Conservation (phyloP, 169 alveolate species). For the Sarcocystis neurona region DNA sequence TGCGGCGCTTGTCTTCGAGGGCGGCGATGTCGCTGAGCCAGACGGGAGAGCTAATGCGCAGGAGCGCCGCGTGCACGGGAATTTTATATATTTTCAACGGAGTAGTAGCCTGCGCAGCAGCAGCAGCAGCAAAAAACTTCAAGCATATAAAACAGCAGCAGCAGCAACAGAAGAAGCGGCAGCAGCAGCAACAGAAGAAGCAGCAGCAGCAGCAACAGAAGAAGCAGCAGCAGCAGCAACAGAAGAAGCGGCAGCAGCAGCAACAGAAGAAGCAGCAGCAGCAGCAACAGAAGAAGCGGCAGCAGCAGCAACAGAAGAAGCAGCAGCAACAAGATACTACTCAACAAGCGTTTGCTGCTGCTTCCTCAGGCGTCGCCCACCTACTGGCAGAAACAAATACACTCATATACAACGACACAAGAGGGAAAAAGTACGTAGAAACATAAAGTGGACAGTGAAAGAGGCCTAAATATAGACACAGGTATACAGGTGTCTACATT, state of each 20-base stretch:
- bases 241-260: not conserved
- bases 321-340: no score
- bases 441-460: no score
- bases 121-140: not conserved
- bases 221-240: not conserved
- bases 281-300: not conserved
- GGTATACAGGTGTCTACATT: no score
- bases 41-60: constrained; percentile 38
- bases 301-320: not conserved
- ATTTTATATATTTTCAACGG: constrained; percentile 35
- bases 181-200: not conserved
- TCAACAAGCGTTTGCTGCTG: no score
- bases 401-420: no score
- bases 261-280: not conserved
- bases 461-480: no score
- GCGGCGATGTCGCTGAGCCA: constrained; percentile 43
- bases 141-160: not conserved
- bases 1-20: constrained; percentile 16
- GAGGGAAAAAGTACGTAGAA: no score
- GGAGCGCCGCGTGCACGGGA: constrained; percentile 56
- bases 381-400: no score
- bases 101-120: not conserved
- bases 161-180: not conserved
- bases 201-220: not conserved
- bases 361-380: no score